Conservation (phyloP, 208 protist genomes). For the Plasmodiophora brassicae region DNA sequence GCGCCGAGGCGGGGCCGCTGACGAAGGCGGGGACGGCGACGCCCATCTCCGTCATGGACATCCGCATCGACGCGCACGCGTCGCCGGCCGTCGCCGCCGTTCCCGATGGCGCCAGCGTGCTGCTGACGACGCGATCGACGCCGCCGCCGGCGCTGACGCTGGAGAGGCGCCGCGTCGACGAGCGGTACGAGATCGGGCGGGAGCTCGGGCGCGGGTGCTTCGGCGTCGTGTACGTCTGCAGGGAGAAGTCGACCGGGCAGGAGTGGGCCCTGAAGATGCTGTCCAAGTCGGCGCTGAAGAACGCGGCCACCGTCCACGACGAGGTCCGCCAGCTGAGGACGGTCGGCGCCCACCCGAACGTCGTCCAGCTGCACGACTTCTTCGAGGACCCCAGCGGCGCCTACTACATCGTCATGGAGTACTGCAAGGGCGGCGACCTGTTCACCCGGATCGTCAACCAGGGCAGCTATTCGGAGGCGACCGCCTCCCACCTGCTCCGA, state of each 20-base stretch:
- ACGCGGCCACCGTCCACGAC: neutral
- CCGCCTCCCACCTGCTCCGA: neutral
- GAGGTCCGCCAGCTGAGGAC: neutral
- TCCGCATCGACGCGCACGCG: no score
- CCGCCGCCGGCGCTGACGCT: neutral
- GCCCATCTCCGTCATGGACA: no score
- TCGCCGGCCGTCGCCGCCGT: no score
- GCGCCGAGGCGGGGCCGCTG: no score
- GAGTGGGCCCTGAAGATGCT: neutral
- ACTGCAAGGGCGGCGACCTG: neutral
- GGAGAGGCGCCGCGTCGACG: neutral
- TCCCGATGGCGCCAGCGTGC: neutral
- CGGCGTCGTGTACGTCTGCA: neutral
- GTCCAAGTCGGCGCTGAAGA: neutral
- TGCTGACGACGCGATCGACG: neutral
- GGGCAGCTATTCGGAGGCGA: neutral
- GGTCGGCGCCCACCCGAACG: neutral
- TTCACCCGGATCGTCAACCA: neutral
- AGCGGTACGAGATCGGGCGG: neutral
- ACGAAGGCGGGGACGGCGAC: no score
- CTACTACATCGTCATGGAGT: slow-evolving; percentile 25
- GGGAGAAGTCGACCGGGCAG: neutral
- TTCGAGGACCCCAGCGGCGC: neutral
- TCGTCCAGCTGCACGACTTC: slow-evolving; percentile 17
- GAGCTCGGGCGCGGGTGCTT: neutral